A percentile compares a stretch with the other conserved stretches of the same genome.
These are phyloP conservation scores for Penstemon eatonii DNA, from an alignment of 257 asterid species.

Conservation along the genomic window DNA sequence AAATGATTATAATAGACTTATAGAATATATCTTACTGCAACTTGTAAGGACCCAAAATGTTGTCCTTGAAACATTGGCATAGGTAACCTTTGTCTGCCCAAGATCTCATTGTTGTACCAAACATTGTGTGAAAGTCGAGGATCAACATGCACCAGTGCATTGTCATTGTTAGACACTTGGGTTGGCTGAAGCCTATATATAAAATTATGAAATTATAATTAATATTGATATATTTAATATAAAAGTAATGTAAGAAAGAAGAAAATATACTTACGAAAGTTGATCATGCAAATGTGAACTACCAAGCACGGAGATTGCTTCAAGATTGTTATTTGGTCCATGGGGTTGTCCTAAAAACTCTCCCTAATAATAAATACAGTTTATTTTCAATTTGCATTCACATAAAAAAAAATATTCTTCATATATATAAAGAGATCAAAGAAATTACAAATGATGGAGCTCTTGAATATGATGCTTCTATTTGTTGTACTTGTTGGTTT, in stretches of 20 bases:
- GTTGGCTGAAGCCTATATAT: background rate
- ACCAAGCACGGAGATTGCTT: background rate
- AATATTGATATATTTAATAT: background rate
- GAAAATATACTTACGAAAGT: background rate
- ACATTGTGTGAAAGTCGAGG: background rate
- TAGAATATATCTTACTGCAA: background rate
- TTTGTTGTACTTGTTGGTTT: conserved; percentile 10
- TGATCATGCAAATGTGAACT: background rate
- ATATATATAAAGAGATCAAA: background rate
- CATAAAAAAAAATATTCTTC: background rate
- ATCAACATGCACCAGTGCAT: too few species aligned
- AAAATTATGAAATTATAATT: background rate
- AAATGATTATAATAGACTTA: too few species aligned
- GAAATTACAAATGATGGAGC: conserved; percentile 20
- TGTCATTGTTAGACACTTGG: background rate
- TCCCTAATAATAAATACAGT: background rate
- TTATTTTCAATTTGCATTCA: background rate
- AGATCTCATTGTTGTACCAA: background rate
- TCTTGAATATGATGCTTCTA: conserved; percentile 14
- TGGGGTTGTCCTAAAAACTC: background rate
- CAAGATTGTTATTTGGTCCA: background rate
- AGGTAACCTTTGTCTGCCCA: background rate
- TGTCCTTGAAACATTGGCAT: background rate
- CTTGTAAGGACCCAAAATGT: background rate
- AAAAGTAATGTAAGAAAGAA: background rate